Percentiles rank a stretch among this genome's conserved stretches.
phyloP scores from a whole-genome alignment of 1,284 basidiomycete genomes.

The Ganoderma lucidum region DNA sequence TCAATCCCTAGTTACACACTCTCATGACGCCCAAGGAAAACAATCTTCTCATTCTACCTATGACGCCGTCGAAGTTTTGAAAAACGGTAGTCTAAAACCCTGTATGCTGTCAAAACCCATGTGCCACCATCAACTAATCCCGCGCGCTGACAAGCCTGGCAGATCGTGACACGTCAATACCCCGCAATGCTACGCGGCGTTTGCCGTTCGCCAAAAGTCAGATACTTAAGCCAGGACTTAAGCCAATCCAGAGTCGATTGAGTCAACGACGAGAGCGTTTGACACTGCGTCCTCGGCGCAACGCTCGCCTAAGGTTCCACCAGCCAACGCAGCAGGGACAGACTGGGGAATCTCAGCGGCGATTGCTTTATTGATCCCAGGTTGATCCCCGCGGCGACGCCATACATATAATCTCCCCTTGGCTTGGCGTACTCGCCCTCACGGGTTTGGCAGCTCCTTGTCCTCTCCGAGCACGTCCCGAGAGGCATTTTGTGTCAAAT shows the following conservation, averaged over 20 bases:
- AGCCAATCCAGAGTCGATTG: not conserved
- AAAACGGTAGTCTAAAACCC: not conserved
- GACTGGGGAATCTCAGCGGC: not conserved
- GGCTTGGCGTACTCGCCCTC: not conserved
- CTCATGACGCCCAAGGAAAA: not conserved
- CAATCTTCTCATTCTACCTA: not conserved
- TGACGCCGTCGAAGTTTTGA: not conserved
- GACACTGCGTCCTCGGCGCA: not conserved
- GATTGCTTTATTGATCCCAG: not conserved
- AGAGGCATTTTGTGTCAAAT: not conserved
- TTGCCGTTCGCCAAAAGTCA: not conserved
- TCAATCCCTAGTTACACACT: not conserved
- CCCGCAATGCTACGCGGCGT: not conserved
- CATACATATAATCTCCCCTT: not conserved
- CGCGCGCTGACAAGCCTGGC: not conserved
- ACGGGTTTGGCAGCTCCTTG: not conserved
- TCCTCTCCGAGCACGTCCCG: not conserved
- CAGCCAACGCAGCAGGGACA: not conserved
- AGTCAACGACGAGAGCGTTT: not conserved
- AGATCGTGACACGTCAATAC: not conserved
- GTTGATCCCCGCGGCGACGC: not conserved
- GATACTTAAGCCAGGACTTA: too few relatives aligned
- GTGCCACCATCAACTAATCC: not conserved
- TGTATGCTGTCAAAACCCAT: not conserved
- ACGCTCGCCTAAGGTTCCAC: not conserved